Conservation (phyloP, 2,329 filamentous ascomycete genomes). For the Xylaria sp. region DNA sequence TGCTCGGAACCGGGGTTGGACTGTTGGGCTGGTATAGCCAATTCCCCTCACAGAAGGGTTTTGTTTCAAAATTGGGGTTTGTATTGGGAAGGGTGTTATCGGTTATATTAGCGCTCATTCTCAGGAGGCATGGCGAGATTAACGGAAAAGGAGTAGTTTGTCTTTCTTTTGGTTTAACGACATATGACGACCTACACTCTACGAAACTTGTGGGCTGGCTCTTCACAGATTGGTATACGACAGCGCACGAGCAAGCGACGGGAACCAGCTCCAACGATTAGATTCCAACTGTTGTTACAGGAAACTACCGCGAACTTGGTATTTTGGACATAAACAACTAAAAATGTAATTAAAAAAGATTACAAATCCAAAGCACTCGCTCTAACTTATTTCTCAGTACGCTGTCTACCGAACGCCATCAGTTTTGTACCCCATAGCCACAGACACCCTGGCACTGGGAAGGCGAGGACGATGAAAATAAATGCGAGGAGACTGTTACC, state of each 20-base stretch:
- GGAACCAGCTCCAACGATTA: neutral
- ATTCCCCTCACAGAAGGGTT: neutral
- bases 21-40: neutral
- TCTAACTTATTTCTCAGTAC: conserved; percentile 6
- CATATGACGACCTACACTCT: conserved; percentile 1
- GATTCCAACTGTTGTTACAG: neutral
- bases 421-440: conserved; percentile 45
- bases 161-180: neutral
- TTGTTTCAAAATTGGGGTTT: neutral
- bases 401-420: conserved; percentile 28
- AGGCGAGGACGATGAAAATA: conserved; percentile 46
- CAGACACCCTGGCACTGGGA: conserved; percentile 40
- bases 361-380: neutral
- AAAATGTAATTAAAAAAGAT: neutral
- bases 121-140: neutral
- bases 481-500: conserved; percentile 56
- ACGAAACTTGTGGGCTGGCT: neutral
- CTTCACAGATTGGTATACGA: neutral
- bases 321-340: neutral
- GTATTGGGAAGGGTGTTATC: too few relatives aligned
- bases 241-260: conserved; percentile 8
- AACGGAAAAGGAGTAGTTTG: neutral
- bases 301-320: neutral
- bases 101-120: neutral
- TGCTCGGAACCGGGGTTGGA: neutral